Evolutionary conservation across 495 filamentous ascomycete species (phyloP).

Genomic region (Aspergillus campestris): DNA sequence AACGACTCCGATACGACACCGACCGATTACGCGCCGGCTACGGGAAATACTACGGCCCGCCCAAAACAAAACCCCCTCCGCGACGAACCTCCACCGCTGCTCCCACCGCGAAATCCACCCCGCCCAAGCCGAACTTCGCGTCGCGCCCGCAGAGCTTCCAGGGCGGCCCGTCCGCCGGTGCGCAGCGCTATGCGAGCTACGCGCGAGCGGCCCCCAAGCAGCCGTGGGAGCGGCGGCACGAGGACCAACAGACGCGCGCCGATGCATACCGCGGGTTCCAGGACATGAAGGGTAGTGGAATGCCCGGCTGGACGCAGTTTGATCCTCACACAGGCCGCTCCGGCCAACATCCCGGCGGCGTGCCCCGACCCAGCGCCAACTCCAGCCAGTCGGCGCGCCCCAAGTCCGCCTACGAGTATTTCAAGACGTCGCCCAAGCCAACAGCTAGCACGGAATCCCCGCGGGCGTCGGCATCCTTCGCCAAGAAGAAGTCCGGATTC

Average conservation of each 20-base stretch:
- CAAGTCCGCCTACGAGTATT: conserved; percentile 41
- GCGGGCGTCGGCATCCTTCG: conserved; percentile 35
- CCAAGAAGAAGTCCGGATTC: conserved; percentile 44
- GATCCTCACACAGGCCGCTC: conserved; percentile 32
- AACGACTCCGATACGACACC: conserved; percentile 68
- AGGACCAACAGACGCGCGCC: conserved; percentile 46
- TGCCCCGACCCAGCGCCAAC: conserved; percentile 24
- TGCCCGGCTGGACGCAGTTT: conserved; percentile 30
- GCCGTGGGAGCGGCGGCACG: conserved; percentile 33
- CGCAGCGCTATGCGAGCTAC: conserved; percentile 47
- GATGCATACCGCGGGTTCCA: conserved; percentile 61
- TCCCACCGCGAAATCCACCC: conserved; percentile 19
- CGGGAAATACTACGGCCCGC: conserved; percentile 29
- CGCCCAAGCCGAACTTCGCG: conserved; percentile 19
- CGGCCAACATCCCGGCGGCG: conserved; percentile 11
- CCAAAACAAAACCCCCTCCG: conserved; percentile 21
- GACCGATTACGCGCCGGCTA: conserved; percentile 48
- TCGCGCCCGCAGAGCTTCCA: conserved; percentile 24
- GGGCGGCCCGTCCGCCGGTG: conserved; percentile 41
- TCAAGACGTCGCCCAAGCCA: conserved; percentile 24
- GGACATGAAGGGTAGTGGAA: conserved; percentile 48
- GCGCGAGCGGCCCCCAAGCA: conserved; percentile 34
- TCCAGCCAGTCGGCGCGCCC: conserved; percentile 23
- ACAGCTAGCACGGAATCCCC: conserved; percentile 17
- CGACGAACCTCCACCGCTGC: conserved; percentile 18